A percentile compares a stretch with the other conserved stretches of the same genome.
phyloP scores from a whole-genome alignment of 768 basidiomycete species.

The Kwoniella sp. region DNA sequence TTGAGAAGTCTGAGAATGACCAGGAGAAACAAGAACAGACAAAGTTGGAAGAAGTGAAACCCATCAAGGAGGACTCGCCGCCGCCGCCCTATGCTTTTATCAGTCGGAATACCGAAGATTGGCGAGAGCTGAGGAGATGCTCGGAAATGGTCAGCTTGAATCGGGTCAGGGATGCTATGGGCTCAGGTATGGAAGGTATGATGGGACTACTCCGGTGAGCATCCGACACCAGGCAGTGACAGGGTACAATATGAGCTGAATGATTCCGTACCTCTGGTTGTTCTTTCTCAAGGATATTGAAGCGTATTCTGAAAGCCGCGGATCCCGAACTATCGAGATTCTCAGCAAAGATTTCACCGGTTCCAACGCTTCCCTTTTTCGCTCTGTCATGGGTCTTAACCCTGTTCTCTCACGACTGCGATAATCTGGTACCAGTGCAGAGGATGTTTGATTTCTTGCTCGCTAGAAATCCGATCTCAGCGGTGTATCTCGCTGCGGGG shows the following conservation, averaged over 20 bases:
- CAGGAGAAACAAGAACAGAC: no score
- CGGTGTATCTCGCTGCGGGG: conserved; percentile 79
- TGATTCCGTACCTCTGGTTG: no score
- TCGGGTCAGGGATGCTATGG: conserved; percentile 85
- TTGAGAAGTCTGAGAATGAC: background rate
- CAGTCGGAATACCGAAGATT: conserved; percentile 30
- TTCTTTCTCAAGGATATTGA: conserved; percentile 63
- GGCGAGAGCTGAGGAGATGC: conserved; percentile 40
- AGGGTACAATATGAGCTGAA: no score
- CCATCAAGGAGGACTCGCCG: background rate
- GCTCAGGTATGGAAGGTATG: conserved; percentile 76
- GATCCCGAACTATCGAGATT: conserved; percentile 71
- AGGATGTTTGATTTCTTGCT: conserved; percentile 89
- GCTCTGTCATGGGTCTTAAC: conserved; percentile 88
- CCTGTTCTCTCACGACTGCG: conserved; percentile 87
- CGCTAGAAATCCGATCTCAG: conserved; percentile 74
- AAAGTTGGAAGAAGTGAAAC: background rate
- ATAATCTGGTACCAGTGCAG: conserved; percentile 83
- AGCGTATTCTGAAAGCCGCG: conserved; percentile 69
- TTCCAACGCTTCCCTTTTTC: conserved; percentile 70
- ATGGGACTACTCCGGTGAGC: conserved; percentile 73
- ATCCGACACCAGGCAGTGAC: no score
- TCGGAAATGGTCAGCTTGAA: conserved; percentile 74
- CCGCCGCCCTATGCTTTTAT: conserved; percentile 6
- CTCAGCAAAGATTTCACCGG: conserved; percentile 72